Conservation (phyloP, 169 alveolate genomes). For the Plasmodium falciparum region DNA sequence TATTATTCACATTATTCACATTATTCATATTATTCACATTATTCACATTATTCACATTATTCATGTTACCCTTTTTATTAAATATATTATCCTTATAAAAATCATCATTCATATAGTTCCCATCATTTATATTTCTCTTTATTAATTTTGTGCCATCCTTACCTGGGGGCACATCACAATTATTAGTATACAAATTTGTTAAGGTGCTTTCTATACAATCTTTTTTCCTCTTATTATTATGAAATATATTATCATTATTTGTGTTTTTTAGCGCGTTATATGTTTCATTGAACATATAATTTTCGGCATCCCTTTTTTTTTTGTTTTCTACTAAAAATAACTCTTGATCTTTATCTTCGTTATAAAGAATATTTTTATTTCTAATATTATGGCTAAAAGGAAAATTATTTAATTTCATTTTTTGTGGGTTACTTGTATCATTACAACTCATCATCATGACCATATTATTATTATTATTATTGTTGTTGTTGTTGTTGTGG, state of each 20-base stretch:
- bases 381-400: neutral
- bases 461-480: neutral
- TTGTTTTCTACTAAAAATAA: neutral
- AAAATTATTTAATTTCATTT: neutral
- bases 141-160: no score
- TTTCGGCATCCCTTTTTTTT: neutral
- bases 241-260: neutral
- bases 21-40: no score
- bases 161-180: no score
- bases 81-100: no score
- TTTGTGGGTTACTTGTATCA: neutral
- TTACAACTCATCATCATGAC: neutral
- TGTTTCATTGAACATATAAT: neutral
- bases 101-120: no score
- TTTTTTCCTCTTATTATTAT: neutral
- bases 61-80: no score
- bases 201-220: neutral
- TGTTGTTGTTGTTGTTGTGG: neutral
- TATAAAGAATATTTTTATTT: conserved; percentile 9
- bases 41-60: no score
- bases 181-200: neutral
- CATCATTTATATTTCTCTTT: no score
- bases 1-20: no score
- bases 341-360: neutral
- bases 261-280: neutral